Evolutionary conservation across 805 yeast species (phyloP).

Genomic region (Candida nemodendra): DNA sequence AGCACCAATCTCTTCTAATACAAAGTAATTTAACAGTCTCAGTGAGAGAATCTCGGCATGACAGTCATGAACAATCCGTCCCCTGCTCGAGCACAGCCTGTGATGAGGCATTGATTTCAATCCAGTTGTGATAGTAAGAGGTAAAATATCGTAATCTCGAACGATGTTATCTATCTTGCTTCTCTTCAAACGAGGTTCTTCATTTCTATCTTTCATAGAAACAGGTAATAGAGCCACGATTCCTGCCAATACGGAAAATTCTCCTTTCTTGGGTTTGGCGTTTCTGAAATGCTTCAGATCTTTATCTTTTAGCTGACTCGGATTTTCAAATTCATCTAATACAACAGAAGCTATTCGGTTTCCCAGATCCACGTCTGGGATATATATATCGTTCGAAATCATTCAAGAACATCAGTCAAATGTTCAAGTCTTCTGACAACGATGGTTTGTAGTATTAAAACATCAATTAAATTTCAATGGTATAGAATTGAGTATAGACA

Average conservation of each 20-base stretch:
- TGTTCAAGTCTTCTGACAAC: too few species aligned
- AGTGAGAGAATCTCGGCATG: conserved; percentile 86
- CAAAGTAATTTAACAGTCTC: conserved; percentile 62
- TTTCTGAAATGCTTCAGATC: conserved; percentile 11
- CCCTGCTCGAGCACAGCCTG: conserved; percentile 38
- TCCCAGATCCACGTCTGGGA: conserved; percentile 8
- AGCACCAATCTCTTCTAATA: conserved; percentile 48
- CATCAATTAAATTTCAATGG: too few species aligned
- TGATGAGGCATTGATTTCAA: conserved; percentile 71
- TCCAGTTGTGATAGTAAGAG: conserved; percentile 71
- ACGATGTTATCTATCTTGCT: conserved; percentile 3
- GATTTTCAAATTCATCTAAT: conserved; percentile 16
- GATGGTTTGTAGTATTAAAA: too few species aligned
- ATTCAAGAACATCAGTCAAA: too few species aligned
- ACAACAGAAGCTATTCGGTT: conserved; percentile 16
- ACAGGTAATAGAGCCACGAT: conserved; percentile 45
- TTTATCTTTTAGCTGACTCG: conserved; percentile 10
- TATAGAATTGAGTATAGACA: too few species aligned
- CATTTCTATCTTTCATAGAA: conserved; percentile 13
- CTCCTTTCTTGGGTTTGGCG: conserved; percentile 62
- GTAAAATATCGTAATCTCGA: conserved; percentile 21
- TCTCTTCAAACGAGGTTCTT: conserved; percentile 5
- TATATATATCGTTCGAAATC: neutral
- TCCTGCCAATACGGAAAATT: conserved; percentile 86
- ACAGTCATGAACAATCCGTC: conserved; percentile 74